Evolutionary conservation across 2,329 filamentous ascomycete species (phyloP).

Genomic region (Xylaria sp.): DNA sequence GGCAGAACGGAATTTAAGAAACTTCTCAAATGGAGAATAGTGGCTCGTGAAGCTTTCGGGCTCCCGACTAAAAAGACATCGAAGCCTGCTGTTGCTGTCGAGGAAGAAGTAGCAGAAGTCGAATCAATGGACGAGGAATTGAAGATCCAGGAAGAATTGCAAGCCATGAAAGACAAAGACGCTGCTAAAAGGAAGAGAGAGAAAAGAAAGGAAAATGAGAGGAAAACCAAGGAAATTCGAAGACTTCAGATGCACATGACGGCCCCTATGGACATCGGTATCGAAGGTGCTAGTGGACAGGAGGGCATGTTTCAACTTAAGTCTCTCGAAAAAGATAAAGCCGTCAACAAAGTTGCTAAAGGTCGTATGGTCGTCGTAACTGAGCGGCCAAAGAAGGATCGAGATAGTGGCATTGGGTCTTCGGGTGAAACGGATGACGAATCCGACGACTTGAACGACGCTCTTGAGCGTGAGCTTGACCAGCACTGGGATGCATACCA

Average conservation of each 20-base stretch:
- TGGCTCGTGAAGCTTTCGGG: conserved; percentile 90
- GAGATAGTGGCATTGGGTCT: conserved; percentile 68
- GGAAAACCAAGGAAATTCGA: conserved; percentile 93
- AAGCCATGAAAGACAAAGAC: conserved; percentile 83
- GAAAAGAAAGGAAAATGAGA: conserved; percentile 87
- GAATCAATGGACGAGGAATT: conserved; percentile 96
- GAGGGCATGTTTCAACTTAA: conserved; percentile 90
- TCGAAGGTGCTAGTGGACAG: conserved; percentile 84
- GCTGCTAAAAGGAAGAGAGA: conserved; percentile 82
- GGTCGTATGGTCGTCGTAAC: conserved; percentile 81
- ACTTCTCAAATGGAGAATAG: conserved; percentile 88
- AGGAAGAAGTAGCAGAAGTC: conserved; percentile 85
- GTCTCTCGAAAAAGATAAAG: conserved; percentile 79
- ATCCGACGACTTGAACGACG: conserved; percentile 82
- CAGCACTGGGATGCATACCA: conserved; percentile 83
- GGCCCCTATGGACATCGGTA: conserved; percentile 92
- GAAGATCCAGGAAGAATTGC: conserved; percentile 86
- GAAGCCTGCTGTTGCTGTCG: conserved; percentile 55
- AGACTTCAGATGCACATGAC: conserved; percentile 98
- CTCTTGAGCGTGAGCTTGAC: conserved; percentile 86
- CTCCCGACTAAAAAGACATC: conserved; percentile 78
- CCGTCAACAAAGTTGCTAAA: conserved; percentile 74
- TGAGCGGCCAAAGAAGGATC: conserved; percentile 67
- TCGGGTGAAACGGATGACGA: conserved; percentile 69
- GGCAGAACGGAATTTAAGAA: conserved; percentile 95